These are phyloP conservation scores for Phaseolus coccineus DNA, from an alignment of 331 rosid genomes.

Conservation along the genomic window DNA sequence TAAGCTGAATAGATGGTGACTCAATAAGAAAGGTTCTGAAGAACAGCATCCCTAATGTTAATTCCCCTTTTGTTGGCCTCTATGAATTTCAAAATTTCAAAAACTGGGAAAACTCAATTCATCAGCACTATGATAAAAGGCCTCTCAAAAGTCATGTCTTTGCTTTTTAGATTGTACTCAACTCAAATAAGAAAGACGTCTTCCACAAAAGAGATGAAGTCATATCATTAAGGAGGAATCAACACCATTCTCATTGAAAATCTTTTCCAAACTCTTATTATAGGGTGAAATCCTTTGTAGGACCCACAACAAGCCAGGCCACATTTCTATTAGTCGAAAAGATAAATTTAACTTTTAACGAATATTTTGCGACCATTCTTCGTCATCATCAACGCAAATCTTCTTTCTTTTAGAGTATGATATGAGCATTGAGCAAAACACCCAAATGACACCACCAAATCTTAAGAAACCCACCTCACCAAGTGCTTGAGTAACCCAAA, in stretches of 20 bases:
- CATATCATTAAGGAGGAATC: not conserved
- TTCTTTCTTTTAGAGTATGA: conserved; percentile 1
- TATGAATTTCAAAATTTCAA: conserved; percentile 16
- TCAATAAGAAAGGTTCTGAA: not conserved
- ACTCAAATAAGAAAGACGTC: not conserved
- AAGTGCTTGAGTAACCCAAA: not conserved
- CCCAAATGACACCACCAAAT: conserved; percentile 3
- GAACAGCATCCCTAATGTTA: conserved; percentile 3
- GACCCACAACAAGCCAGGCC: not conserved
- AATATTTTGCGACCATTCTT: not conserved
- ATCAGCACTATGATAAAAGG: not conserved
- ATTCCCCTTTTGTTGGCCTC: not conserved
- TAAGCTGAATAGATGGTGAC: not conserved
- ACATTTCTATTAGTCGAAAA: not conserved
- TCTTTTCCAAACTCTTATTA: not conserved
- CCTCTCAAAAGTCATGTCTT: not conserved
- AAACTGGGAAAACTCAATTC: not conserved
- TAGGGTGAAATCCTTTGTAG: not conserved
- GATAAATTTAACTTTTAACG: not conserved
- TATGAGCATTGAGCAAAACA: not conserved
- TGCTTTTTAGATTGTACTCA: not conserved
- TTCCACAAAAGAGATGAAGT: conserved; percentile 9
- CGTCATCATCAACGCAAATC: not conserved
- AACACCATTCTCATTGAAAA: not conserved
- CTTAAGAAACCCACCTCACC: not conserved